A percentile compares a stretch with the other conserved stretches of the same genome.
Conservation (phyloP, 1,284 basidiomycete species). For the Abortiporus biennis region DNA sequence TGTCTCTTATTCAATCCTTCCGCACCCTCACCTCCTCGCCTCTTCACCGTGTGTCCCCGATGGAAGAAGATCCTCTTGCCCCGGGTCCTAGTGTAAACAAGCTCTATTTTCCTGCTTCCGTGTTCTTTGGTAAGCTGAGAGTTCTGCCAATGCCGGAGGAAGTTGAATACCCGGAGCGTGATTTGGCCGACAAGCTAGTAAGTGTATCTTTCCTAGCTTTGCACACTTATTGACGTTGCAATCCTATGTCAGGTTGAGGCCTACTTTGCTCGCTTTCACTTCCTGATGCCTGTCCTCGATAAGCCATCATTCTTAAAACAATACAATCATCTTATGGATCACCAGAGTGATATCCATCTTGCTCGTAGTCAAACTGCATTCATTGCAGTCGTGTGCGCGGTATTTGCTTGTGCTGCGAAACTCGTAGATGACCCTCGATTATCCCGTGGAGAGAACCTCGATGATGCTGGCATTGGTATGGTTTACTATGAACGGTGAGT, state of each 20-base stretch:
- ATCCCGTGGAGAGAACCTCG: conserved; percentile 46
- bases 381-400: conserved; percentile 70
- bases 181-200: conserved; percentile 79
- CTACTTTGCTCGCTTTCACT: conserved; percentile 82
- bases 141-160: conserved; percentile 81
- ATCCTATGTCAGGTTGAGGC: conserved; percentile 61
- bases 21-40: conserved; percentile 68
- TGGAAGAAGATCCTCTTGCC: conserved; percentile 73
- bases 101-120: conserved; percentile 82
- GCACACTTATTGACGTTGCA: conserved; percentile 7
- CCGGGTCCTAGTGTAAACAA: conserved; percentile 75
- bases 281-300: conserved; percentile 78
- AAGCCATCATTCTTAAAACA: conserved; percentile 73
- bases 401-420: conserved; percentile 79
- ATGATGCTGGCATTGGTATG: conserved; percentile 82
- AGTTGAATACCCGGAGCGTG: conserved; percentile 80
- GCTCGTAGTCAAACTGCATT: conserved; percentile 64
- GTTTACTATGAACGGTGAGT: conserved; percentile 77
- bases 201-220: conserved; percentile 14
- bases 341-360: conserved; percentile 43
- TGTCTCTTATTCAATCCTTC: conserved; percentile 88
- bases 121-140: conserved; percentile 82
- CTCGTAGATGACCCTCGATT: conserved; percentile 71
- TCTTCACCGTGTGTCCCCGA: conserved; percentile 70
- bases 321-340: conserved; percentile 72